Percentiles rank a stretch among this genome's conserved stretches.
Evolutionary conservation across 768 basidiomycete species (phyloP).

Genomic region (Boletus pseudopeckii): DNA sequence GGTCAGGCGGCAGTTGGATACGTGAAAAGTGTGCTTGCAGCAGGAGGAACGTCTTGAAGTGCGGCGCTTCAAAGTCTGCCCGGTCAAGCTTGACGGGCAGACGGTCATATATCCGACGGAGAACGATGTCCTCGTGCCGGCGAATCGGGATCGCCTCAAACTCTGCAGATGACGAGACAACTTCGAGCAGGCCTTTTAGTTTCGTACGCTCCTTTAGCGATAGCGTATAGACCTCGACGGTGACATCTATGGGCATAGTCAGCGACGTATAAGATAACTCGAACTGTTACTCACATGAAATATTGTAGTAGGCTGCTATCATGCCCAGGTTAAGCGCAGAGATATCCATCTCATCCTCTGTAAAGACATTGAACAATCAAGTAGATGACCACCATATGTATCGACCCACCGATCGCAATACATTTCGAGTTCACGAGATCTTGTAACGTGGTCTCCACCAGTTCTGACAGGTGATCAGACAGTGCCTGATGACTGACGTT

Average conservation of each 20-base stretch:
- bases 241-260: conserved; percentile 62
- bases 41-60: conserved; percentile 97
- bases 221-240: conserved; percentile 93
- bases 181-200: conserved; percentile 93
- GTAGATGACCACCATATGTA: neutral
- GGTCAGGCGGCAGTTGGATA: conserved; percentile 86
- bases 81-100: conserved; percentile 90
- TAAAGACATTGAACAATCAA: neutral
- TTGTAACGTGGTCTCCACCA: conserved; percentile 89
- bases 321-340: conserved; percentile 92
- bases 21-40: conserved; percentile 97
- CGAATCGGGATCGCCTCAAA: conserved; percentile 95
- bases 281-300: conserved; percentile 61
- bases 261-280: neutral
- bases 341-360: conserved; percentile 90
- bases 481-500: conserved; percentile 95
- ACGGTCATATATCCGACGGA: conserved; percentile 91
- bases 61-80: conserved; percentile 86
- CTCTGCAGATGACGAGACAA: conserved; percentile 94
- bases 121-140: conserved; percentile 81
- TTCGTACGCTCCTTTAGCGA: conserved; percentile 96
- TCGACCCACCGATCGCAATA: conserved; percentile 71
- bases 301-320: conserved; percentile 97
- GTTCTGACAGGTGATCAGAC: conserved; percentile 92
- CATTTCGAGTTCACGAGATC: conserved; percentile 95